These are phyloP conservation scores for Centaurea solstitialis DNA, from an alignment of 129 eudicot species.

Conservation along the genomic window DNA sequence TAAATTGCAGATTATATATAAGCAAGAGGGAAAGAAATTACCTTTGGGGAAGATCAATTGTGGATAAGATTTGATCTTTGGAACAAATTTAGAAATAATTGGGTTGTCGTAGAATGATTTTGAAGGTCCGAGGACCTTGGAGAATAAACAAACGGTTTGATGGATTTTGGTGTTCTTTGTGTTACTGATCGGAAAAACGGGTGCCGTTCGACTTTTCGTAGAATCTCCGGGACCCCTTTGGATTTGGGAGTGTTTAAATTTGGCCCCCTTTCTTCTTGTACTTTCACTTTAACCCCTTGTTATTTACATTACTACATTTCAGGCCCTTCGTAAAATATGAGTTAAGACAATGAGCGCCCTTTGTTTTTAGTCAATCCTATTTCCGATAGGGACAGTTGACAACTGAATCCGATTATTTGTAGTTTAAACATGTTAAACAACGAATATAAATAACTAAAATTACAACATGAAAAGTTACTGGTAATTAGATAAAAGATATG, in stretches of 20 bases:
- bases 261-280: background rate
- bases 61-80: conserved; percentile 16
- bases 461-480: no score
- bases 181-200: conserved; percentile 25
- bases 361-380: no score
- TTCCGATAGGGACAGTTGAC: no score
- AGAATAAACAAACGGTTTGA: conserved; percentile 18
- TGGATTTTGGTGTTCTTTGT: conserved; percentile 22
- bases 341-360: no score
- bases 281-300: background rate
- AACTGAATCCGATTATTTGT: no score
- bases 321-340: background rate
- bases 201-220: conserved; percentile 24
- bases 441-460: no score
- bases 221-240: conserved; percentile 36
- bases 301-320: background rate
- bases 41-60: conserved; percentile 29
- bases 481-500: no score
- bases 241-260: background rate
- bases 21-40: background rate
- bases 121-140: conserved; percentile 38
- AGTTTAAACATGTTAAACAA: no score
- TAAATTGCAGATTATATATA: conserved; percentile 15
- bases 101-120: conserved; percentile 19
- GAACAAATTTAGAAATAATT: conserved; percentile 17